Percentiles rank a stretch among this genome's conserved stretches.
phyloP scores from a whole-genome alignment of 2,329 filamentous ascomycete species.

The Botrytis byssoidea region DNA sequence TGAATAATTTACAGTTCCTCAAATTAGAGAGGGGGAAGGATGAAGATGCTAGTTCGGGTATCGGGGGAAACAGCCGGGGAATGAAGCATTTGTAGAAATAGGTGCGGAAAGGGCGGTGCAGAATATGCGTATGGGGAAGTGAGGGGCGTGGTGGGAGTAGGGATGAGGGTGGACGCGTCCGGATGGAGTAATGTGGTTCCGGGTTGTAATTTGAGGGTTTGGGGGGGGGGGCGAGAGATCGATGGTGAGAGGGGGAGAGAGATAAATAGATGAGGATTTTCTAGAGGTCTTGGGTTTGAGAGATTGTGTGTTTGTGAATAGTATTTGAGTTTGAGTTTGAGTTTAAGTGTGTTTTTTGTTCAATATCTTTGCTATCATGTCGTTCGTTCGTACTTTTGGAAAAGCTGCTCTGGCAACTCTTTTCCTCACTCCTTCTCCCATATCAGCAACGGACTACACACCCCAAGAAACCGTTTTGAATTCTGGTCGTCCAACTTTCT shows the following conservation, averaged over 20 bases:
- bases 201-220: background rate
- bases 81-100: background rate
- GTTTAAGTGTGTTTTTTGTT: background rate
- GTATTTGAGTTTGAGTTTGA: background rate
- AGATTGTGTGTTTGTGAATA: background rate
- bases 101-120: background rate
- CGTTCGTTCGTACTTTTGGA: background rate
- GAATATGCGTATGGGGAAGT: background rate
- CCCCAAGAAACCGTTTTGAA: background rate
- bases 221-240: background rate
- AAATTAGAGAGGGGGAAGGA: background rate
- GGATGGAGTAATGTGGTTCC: background rate
- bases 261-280: background rate
- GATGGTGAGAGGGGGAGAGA: background rate
- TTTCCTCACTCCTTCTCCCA: background rate
- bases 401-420: background rate
- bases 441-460: background rate
- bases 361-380: background rate
- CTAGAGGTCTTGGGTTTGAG: background rate
- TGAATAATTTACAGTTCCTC: background rate
- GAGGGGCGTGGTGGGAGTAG: background rate
- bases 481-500: slow-evolving; percentile 14
- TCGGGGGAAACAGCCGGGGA: background rate
- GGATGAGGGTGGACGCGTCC: background rate
- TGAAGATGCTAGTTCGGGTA: background rate